phyloP scores from a whole-genome alignment of 2,329 filamentous ascomycete species.

The Alternaria alternata region DNA sequence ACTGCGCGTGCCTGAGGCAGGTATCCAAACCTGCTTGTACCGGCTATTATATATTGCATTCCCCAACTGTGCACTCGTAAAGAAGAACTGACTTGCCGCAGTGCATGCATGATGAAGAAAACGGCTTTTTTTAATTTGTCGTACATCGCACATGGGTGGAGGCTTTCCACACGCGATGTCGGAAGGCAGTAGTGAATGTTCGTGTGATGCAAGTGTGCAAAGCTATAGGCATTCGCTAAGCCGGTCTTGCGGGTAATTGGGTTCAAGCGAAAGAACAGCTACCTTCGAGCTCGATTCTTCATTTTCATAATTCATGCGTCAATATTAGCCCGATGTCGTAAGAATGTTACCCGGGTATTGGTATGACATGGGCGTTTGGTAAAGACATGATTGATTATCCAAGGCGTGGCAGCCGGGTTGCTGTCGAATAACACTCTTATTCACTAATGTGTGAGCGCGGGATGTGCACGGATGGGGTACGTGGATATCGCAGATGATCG shows the following conservation, averaged over 20 bases:
- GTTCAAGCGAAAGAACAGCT: neutral
- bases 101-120: neutral
- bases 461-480: slow-evolving; percentile 3
- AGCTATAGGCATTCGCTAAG: neutral
- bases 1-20: neutral
- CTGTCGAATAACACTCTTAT: neutral
- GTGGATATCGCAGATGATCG: neutral
- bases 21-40: neutral
- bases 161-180: too few species aligned
- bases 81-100: neutral
- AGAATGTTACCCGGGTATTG: neutral
- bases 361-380: slow-evolving; percentile 12
- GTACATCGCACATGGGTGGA: neutral
- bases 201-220: neutral
- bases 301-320: neutral
- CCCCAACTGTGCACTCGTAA: neutral
- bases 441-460: neutral
- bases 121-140: neutral
- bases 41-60: neutral
- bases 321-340: neutral
- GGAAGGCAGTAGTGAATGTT: neutral
- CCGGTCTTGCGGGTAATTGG: neutral
- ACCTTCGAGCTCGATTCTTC: neutral
- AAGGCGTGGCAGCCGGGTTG: neutral
- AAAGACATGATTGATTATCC: slow-evolving; percentile 27